phyloP scores from a whole-genome alignment of 306 rosid species.

The Cucurbita maxima region DNA sequence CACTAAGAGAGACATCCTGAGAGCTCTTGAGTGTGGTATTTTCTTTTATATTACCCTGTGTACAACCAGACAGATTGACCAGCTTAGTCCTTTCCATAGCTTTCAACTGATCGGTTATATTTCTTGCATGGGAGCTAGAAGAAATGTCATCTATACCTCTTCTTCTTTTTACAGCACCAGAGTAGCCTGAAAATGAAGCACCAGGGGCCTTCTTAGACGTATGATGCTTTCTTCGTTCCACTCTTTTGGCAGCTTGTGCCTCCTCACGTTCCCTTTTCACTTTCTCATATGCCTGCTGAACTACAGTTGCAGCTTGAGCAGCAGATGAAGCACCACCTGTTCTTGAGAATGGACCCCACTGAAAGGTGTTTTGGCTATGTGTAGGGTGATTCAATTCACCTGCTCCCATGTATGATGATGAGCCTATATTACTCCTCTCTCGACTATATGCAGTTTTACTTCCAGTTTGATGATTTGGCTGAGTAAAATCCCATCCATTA shows the following conservation, averaged over 20 bases:
- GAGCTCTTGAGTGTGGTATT: constrained; percentile 10
- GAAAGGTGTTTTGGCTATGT: constrained; percentile 29
- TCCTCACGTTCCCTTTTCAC: constrained; percentile 86
- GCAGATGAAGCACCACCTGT: constrained; percentile 49
- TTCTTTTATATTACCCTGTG: constrained; percentile 12
- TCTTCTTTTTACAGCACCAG: constrained; percentile 50
- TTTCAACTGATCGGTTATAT: constrained; percentile 23
- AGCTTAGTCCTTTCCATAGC: constrained; percentile 14
- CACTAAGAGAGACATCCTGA: constrained; percentile 24
- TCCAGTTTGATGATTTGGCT: constrained; percentile 22
- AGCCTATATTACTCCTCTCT: constrained; percentile 25
- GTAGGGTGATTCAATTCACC: constrained; percentile 21
- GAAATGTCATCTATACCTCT: constrained; percentile 37
- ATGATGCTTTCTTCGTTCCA: constrained; percentile 47
- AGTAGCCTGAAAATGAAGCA: constrained; percentile 20
- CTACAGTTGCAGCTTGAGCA: constrained; percentile 81
- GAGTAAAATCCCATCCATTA: constrained; percentile 36
- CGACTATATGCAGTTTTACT: constrained; percentile 20
- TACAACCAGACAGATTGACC: constrained; percentile 15
- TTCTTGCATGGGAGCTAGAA: constrained; percentile 19
- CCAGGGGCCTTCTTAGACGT: constrained; percentile 31
- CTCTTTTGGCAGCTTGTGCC: constrained; percentile 71
- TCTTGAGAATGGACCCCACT: constrained; percentile 69
- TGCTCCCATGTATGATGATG: constrained; percentile 30
- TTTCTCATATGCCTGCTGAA: constrained; percentile 82